Conservation (phyloP, 164 flowering plant genomes). For the Taxillus chinensis region DNA sequence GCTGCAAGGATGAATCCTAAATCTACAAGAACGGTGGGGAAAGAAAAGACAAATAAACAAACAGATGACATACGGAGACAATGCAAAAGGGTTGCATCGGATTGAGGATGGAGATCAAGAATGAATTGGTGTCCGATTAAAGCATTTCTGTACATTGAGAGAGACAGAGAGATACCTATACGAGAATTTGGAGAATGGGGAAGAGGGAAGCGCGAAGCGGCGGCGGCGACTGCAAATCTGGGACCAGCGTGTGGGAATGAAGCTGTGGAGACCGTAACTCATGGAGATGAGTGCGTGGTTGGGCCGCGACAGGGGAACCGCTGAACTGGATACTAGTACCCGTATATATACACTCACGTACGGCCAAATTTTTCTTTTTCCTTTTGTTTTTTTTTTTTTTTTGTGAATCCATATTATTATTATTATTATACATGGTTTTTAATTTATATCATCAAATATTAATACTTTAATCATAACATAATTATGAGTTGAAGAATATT, state of each 20-base stretch:
- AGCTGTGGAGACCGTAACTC: conserved; percentile 9
- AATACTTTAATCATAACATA: too few relatives aligned
- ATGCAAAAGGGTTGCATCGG: too few relatives aligned
- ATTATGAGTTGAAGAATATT: too few relatives aligned
- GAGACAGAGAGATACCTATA: neutral
- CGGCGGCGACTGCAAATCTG: neutral
- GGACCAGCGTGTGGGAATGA: neutral
- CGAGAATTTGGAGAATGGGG: conserved; percentile 5
- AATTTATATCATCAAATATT: too few relatives aligned
- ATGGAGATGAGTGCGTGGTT: neutral
- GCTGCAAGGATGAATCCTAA: conserved; percentile 20
- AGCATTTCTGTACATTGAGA: neutral
- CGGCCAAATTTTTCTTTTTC: too few relatives aligned
- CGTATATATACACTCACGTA: too few relatives aligned
- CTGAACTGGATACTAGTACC: too few relatives aligned
- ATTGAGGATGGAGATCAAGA: neutral
- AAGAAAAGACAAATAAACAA: neutral
- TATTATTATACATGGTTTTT: too few relatives aligned
- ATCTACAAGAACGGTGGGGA: neutral
- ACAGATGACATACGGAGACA: neutral
- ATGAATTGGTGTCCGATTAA: neutral
- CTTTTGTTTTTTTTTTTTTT: too few relatives aligned
- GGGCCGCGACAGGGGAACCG: too few relatives aligned
- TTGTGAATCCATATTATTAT: too few relatives aligned
- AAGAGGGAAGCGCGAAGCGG: neutral